Base-by-base conservation (phyloP, 2,329 filamentous ascomycete species). In the Aspergillus eucalypticola region DNA sequence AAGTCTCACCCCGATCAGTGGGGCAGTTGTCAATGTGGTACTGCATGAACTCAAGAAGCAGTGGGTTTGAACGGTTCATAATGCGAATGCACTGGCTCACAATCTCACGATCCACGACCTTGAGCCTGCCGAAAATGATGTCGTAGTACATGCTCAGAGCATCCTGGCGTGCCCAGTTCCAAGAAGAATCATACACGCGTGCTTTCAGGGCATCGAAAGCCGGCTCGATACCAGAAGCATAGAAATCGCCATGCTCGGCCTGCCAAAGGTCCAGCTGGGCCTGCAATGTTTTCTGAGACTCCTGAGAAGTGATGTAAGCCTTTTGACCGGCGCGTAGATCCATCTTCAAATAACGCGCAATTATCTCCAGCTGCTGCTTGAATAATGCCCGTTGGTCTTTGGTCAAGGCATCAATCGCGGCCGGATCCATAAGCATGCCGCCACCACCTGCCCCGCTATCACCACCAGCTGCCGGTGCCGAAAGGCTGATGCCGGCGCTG, bases 401-500 rank as follows among this genome's bases (percentile, higher is more conserved):
- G 72, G 95, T 99, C 56, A 99, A 84, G 13, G 95, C 95, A 75
- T 99, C 95, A 65, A 99, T 89, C 56, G 95, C 95, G 41, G 94
- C 95, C 8, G 95, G 95, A 72, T 99, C 95, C 93, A 99, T 98
- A 91, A 99, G 96, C 95, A 99, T 98, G 74, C 93, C 94, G 58
- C 83, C 86, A 59, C 83, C 86, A 62, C 85, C 90, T 58, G 83
- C 89, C 57, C 87, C 90, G 62, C 85, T 86, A 65, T 91, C 92
- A 62, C 88, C 89, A 54, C 89, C 86, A 25, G 91, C 85, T 19
- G 81, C 73, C 27, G 90, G 88, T 6, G 90, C 87, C 5, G 92
- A 89, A 61, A 99, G 81, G 75, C 83, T 96, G 76, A 99, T 88
- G 62, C 95, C 95, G 49, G 90, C 89, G 63, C 86, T 88, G 27